phyloP scores from a whole-genome alignment of 768 basidiomycete species.

The Nidularia pulvinata region DNA sequence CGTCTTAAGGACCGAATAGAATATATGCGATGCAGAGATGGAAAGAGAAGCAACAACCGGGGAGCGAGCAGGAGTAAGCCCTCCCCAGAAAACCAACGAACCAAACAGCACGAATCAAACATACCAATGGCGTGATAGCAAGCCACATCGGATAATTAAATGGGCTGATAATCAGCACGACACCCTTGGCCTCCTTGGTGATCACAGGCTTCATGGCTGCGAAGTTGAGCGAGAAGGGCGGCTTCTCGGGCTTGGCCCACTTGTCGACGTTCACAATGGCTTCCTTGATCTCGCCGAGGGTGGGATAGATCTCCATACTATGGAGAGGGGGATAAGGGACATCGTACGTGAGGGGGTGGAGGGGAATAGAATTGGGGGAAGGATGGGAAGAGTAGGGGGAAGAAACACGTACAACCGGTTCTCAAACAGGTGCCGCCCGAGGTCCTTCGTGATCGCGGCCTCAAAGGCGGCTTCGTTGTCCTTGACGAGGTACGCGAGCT shows the following conservation, averaged over 20 bases:
- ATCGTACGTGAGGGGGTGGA: too few relatives aligned
- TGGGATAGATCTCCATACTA: slow-evolving; percentile 62
- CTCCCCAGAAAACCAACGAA: slow-evolving; percentile 7
- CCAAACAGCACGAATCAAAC: slow-evolving; percentile 10
- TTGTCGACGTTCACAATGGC: slow-evolving; percentile 67
- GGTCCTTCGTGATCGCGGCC: slow-evolving; percentile 56
- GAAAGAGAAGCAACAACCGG: too few relatives aligned
- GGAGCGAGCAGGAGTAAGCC: too few relatives aligned
- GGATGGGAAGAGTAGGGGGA: too few relatives aligned
- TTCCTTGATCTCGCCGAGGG: slow-evolving; percentile 47
- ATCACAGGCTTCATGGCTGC: slow-evolving; percentile 61
- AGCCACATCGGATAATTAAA: slow-evolving; percentile 79
- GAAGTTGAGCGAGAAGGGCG: slow-evolving; percentile 55
- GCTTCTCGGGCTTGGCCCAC: slow-evolving; percentile 70
- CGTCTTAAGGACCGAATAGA: too few relatives aligned
- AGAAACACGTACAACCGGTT: slow-evolving; percentile 37
- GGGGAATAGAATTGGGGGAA: too few relatives aligned
- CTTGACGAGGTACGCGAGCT: slow-evolving; percentile 70
- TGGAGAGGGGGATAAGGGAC: background rate
- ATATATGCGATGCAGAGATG: too few relatives aligned
- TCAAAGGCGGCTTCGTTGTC: slow-evolving; percentile 69
- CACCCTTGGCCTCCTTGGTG: slow-evolving; percentile 77
- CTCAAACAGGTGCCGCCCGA: slow-evolving; percentile 66
- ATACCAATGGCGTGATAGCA: slow-evolving; percentile 55
- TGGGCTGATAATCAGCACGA: slow-evolving; percentile 66